A percentile compares a stretch with the other conserved stretches of the same genome.
Evolutionary conservation across 257 asterid genomes (phyloP).

Genomic region (Linderniella brevidens): DNA sequence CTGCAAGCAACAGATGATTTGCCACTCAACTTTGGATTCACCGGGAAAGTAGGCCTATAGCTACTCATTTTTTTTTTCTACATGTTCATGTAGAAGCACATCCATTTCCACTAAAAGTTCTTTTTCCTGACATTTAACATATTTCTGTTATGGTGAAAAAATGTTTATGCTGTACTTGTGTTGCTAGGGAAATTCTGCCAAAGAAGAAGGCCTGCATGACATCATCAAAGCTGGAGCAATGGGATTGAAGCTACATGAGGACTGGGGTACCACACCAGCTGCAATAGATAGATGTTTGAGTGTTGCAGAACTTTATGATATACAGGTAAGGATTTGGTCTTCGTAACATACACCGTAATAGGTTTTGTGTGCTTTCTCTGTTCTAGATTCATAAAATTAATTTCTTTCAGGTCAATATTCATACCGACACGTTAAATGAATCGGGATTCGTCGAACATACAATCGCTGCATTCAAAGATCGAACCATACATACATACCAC

Average conservation of each 20-base stretch:
- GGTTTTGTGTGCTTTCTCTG: no score
- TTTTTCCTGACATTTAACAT: no score
- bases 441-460: slow-evolving; percentile 97
- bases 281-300: slow-evolving; percentile 68
- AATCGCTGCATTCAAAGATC: slow-evolving; percentile 72
- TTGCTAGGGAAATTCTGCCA: slow-evolving; percentile 64
- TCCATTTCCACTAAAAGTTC: no score
- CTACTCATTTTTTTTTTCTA: slow-evolving; percentile 3
- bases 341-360: background rate
- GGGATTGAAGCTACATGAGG: slow-evolving; percentile 98
- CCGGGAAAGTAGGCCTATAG: slow-evolving; percentile 59
- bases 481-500: slow-evolving; percentile 87
- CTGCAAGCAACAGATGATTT: slow-evolving; percentile 79
- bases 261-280: slow-evolving; percentile 98
- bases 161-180: no score
- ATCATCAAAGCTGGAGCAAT: slow-evolving; percentile 89
- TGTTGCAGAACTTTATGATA: slow-evolving; percentile 66
- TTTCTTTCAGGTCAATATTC: slow-evolving; percentile 53
- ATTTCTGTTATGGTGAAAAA: no score
- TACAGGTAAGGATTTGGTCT: slow-evolving; percentile 34
- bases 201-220: slow-evolving; percentile 61
- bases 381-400: background rate
- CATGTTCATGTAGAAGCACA: no score
- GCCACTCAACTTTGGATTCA: slow-evolving; percentile 94
- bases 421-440: slow-evolving; percentile 92